Conservation (phyloP, 768 basidiomycete species). For the Russula earlei region DNA sequence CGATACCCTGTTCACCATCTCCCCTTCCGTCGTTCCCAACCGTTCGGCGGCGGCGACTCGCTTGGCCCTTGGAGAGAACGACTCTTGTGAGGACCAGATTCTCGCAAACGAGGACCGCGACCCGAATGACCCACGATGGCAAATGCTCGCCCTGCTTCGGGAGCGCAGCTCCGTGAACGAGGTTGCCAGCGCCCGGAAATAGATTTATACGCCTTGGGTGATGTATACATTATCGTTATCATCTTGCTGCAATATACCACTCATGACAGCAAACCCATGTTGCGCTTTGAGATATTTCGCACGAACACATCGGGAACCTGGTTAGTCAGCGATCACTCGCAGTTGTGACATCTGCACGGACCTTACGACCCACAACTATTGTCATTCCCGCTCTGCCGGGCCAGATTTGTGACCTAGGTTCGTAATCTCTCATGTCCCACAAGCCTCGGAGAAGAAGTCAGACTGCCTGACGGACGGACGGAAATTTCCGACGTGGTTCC, state of each 20-base stretch:
- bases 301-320: not conserved
- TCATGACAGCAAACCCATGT: not conserved
- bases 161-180: slow-evolving; percentile 60
- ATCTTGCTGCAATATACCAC: not conserved
- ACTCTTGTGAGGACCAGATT: slow-evolving; percentile 46
- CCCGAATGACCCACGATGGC: slow-evolving; percentile 63
- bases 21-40: slow-evolving; percentile 71
- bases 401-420: too few species aligned
- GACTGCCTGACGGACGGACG: too few species aligned
- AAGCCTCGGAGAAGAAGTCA: too few species aligned
- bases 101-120: slow-evolving; percentile 48
- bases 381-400: too few species aligned
- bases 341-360: too few species aligned
- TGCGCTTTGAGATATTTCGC: not conserved
- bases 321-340: too few species aligned
- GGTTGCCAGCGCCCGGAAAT: slow-evolving; percentile 38
- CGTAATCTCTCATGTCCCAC: too few species aligned
- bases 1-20: slow-evolving; percentile 66
- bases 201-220: slow-evolving; percentile 15
- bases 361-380: too few species aligned
- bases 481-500: too few species aligned
- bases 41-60: slow-evolving; percentile 70
- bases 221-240: not conserved
- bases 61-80: slow-evolving; percentile 47
- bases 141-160: slow-evolving; percentile 63